phyloP scores from a whole-genome alignment of 2,329 filamentous ascomycete genomes.

The Lachnellula suecica region DNA sequence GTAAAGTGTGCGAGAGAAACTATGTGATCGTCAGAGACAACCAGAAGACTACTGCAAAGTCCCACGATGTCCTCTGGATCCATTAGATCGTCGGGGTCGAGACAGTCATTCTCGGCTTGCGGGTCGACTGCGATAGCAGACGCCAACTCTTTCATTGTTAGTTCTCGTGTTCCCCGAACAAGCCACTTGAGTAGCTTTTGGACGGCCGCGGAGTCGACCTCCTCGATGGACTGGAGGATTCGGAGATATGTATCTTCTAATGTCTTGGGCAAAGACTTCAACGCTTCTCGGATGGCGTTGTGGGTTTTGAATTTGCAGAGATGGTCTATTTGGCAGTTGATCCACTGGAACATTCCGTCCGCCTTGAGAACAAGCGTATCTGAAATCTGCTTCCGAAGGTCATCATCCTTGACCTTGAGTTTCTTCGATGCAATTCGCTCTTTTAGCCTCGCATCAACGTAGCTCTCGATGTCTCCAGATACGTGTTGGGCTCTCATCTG shows the following conservation, averaged over 20 bases:
- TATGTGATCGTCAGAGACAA: neutral
- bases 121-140: conserved; percentile 28
- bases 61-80: conserved; percentile 30
- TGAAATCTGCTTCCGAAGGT: conserved; percentile 1
- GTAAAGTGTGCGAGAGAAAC: conserved; percentile 32
- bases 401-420: conserved; percentile 2
- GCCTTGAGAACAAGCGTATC: conserved; percentile 1
- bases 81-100: conserved; percentile 22
- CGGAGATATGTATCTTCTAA: conserved; percentile 25
- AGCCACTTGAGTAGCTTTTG: conserved; percentile 29
- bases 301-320: conserved; percentile 1
- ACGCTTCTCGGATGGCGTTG: conserved; percentile 8
- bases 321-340: conserved; percentile 29
- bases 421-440: neutral
- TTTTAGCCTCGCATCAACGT: neutral
- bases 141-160: conserved; percentile 26
- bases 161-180: conserved; percentile 22
- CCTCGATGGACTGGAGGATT: conserved; percentile 24
- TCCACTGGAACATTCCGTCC: conserved; percentile 26
- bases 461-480: conserved; percentile 4
- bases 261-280: conserved; percentile 17
- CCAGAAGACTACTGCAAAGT: conserved; percentile 9
- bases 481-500: conserved; percentile 2
- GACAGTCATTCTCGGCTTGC: neutral
- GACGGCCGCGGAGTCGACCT: conserved; percentile 21